Conservation (phyloP, 306 rosid species). For the Lathyrus sativus region DNA sequence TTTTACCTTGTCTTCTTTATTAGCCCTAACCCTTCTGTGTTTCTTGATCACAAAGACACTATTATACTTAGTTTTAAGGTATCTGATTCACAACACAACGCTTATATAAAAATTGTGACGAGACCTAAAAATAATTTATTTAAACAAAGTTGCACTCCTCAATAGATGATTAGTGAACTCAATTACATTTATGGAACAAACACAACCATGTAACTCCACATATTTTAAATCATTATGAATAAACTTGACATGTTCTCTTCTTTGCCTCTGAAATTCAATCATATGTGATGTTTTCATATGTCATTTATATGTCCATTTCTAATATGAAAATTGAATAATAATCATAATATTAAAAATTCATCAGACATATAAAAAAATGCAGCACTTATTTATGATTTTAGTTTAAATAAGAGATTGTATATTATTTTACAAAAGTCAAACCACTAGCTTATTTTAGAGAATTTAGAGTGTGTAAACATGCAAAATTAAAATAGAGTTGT, state of each 20-base stretch:
- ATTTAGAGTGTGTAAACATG: too few relatives aligned
- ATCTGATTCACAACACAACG: too few relatives aligned
- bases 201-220: neutral
- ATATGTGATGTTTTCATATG: neutral
- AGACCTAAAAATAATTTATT: neutral
- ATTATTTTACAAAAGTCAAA: too few relatives aligned
- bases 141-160: neutral
- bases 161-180: neutral
- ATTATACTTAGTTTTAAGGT: too few relatives aligned
- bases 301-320: neutral
- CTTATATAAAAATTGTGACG: neutral
- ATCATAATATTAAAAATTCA: neutral
- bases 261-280: neutral
- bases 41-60: too few relatives aligned
- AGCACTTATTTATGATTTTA: too few relatives aligned
- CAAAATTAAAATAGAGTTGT: too few relatives aligned
- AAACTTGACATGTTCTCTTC: neutral
- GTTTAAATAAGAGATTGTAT: too few relatives aligned
- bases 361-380: neutral
- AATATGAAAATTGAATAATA: neutral
- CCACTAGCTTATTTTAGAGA: too few relatives aligned
- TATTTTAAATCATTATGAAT: neutral
- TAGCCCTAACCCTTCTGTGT: too few relatives aligned
- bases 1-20: too few relatives aligned
- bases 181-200: neutral